These are phyloP conservation scores for Kodamaea lidongshanica DNA, from an alignment of 805 yeast species.

Conservation along the genomic window DNA sequence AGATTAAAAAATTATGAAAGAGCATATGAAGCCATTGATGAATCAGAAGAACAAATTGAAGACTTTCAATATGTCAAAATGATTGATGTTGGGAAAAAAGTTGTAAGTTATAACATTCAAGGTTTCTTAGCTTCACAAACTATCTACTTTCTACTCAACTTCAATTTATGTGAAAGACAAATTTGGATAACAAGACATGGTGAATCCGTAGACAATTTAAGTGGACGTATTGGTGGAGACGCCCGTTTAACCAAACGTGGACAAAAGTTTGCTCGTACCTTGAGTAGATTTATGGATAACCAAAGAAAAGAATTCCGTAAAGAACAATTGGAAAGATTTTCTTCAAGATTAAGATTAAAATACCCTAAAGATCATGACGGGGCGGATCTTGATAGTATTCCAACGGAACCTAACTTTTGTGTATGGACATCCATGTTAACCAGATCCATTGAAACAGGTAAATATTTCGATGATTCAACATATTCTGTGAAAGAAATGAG, in stretches of 20 bases:
- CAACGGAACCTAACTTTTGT: constrained; percentile 67
- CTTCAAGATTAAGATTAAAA: constrained; percentile 40
- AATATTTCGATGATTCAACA: constrained; percentile 63
- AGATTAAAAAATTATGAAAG: constrained; percentile 77
- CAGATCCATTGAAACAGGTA: constrained; percentile 74
- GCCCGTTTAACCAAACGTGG: constrained; percentile 79
- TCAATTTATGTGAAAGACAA: constrained; percentile 82
- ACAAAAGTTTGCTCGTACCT: constrained; percentile 59
- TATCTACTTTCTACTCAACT: constrained; percentile 74
- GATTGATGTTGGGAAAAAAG: constrained; percentile 94
- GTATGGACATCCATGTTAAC: constrained; percentile 90
- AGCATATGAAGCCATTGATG: constrained; percentile 88
- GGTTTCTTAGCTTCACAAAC: constrained; percentile 89
- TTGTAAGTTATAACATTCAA: constrained; percentile 84
- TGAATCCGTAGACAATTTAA: constrained; percentile 77
- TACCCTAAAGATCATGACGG: constrained; percentile 26
- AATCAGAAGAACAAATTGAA: constrained; percentile 58
- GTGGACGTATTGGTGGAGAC: constrained; percentile 90
- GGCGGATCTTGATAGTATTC: constrained; percentile 23
- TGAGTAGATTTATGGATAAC: constrained; percentile 65
- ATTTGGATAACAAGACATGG: constrained; percentile 96
- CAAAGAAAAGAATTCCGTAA: constrained; percentile 66
- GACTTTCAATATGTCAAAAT: constrained; percentile 84
- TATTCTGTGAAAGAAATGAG: constrained; percentile 83
- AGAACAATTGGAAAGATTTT: constrained; percentile 50